Conservation (phyloP, 441 rosid species). For the Metrosideros polymorpha region DNA sequence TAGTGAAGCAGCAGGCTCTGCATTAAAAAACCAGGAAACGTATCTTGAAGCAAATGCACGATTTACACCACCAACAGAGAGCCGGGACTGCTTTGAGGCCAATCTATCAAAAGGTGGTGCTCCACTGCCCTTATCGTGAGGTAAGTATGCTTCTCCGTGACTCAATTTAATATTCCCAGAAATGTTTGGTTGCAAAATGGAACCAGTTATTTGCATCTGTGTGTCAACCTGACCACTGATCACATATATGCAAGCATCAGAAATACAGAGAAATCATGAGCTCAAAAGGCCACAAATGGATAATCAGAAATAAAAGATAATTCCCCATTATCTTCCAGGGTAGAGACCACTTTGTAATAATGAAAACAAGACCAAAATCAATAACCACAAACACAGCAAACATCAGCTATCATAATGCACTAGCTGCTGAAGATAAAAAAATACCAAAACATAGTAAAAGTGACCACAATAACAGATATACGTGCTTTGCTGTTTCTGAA, state of each 20-base stretch:
- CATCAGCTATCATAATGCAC: background rate
- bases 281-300: background rate
- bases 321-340: background rate
- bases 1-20: constrained; percentile 59
- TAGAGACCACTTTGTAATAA: background rate
- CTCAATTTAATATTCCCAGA: constrained; percentile 93
- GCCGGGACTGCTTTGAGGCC: constrained; percentile 63
- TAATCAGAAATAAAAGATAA: background rate
- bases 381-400: background rate
- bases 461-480: background rate
- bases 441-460: background rate
- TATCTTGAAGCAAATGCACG: constrained; percentile 86
- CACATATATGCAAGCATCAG: constrained; percentile 7
- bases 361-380: background rate
- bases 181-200: constrained; percentile 92
- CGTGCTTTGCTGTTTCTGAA: background rate
- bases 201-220: constrained; percentile 89
- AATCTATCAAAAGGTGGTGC: constrained; percentile 64
- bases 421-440: background rate
- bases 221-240: constrained; percentile 98
- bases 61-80: constrained; percentile 57
- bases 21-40: constrained; percentile 62
- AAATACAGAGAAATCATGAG: background rate
- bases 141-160: constrained; percentile 98
- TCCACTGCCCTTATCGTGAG: constrained; percentile 92